Evolutionary conservation across 495 filamentous ascomycete genomes (phyloP).

Genomic region (Penicillium simplicissimum): DNA sequence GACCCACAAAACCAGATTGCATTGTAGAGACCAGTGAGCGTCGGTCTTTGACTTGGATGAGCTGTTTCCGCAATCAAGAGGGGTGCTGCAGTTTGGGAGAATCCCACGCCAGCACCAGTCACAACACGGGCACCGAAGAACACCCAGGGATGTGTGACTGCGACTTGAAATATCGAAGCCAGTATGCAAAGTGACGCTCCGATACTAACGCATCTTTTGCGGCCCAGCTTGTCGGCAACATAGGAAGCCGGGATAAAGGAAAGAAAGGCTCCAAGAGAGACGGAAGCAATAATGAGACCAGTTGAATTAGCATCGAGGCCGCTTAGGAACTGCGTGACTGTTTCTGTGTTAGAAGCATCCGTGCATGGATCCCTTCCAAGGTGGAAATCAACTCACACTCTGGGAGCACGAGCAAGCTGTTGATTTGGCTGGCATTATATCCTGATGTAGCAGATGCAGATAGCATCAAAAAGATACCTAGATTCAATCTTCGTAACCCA

Average conservation of each 20-base stretch:
- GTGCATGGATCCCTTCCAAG: neutral
- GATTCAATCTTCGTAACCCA: conserved; percentile 27
- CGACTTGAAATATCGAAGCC: conserved; percentile 22
- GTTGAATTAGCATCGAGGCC: conserved; percentile 18
- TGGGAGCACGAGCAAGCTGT: conserved; percentile 30
- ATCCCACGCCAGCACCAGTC: conserved; percentile 25
- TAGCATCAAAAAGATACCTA: conserved; percentile 31
- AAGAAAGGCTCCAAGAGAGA: conserved; percentile 29
- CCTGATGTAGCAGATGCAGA: conserved; percentile 31
- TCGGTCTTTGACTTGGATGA: conserved; percentile 26
- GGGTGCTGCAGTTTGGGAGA: conserved; percentile 34
- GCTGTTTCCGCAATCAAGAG: conserved; percentile 29
- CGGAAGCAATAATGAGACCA: conserved; percentile 31
- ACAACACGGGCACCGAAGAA: conserved; percentile 29
- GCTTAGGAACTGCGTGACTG: conserved; percentile 23
- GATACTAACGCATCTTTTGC: conserved; percentile 20
- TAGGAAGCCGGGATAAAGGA: conserved; percentile 31
- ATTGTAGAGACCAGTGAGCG: conserved; percentile 30
- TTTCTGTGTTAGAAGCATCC: neutral
- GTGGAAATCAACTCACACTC: conserved; percentile 23
- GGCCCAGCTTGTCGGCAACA: conserved; percentile 28
- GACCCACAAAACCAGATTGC: conserved; percentile 31
- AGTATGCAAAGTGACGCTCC: conserved; percentile 25
- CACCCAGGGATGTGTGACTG: conserved; percentile 24
- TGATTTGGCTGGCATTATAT: conserved; percentile 34